Base-by-base conservation (phyloP, 768 basidiomycete genomes). In the Mycena olivaceomarginata region DNA sequence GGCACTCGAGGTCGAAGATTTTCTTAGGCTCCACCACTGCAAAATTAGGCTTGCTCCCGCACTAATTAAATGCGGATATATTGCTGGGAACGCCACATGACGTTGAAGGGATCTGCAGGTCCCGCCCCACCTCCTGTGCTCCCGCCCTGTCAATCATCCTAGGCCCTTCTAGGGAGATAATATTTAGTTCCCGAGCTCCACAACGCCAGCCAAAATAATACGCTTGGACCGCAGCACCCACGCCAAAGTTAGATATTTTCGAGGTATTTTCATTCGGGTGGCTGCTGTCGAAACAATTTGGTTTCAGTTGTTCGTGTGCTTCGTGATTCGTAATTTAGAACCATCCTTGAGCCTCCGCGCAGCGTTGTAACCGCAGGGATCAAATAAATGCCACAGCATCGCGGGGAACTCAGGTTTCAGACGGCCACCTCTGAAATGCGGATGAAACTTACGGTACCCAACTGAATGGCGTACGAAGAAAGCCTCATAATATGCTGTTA, bases 181-280 rank as follows among this genome's bases (percentile, higher is more conserved):
- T 63, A 67, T 53, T 53, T 51, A 39, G 51, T 7, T 5, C 56
- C 25, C 15, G 46, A 22, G 73, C 73, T 69, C 75, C 69, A 67
- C 75, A 70, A 76, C 75, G 56, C 75, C 64, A 0, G 37, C 12
- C 68, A 57, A 72, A 67, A 76, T 76, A 76, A 60, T 62, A 41
- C 75, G 75, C 75, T 76, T 76, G 20, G 75, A 76, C 75, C 75
- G 56, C 13, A 45, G 31, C 7, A 70, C 69, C 57, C 40, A 37
- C 70, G 57, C 40, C 20, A 45, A 22, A 20, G 37, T n/a, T 46
- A 12, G 39, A 4, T 67, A 25, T 39, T 73, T 72, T 72, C n/a
- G 6, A 12, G 31, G 31, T 31, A 31, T 31, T 31, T 31, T 31
- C 4, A 31, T 31, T 3, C 31, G 31, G 31, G 3, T 31, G 31